These are phyloP conservation scores for Candida michaelii DNA, from an alignment of 805 yeast species.

Conservation along the genomic window DNA sequence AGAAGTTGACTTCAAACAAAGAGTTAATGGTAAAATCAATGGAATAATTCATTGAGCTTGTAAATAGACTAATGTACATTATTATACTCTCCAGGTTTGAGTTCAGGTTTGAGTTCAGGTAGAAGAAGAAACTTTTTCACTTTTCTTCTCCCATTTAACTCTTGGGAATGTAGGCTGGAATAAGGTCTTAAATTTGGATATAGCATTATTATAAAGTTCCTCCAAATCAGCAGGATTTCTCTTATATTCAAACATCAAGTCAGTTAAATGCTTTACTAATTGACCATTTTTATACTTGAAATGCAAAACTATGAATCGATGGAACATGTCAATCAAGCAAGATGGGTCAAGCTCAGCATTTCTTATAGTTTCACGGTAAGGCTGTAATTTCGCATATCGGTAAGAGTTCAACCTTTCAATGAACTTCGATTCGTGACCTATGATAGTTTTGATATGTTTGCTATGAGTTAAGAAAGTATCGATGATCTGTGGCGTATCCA, in stretches of 20 bases:
- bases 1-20: conserved; percentile 48
- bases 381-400: neutral
- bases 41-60: conserved; percentile 7
- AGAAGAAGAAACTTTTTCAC: no score
- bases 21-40: conserved; percentile 1
- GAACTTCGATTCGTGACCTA: conserved; percentile 12
- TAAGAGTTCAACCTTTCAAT: neutral
- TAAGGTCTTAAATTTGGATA: conserved; percentile 3
- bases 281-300: conserved; percentile 5
- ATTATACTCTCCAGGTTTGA: neutral
- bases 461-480: conserved; percentile 9
- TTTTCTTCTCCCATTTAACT: neutral
- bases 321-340: conserved; percentile 8
- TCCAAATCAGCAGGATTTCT: conserved; percentile 4
- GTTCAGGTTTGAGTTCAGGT: no score
- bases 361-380: neutral
- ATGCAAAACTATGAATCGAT: conserved; percentile 9
- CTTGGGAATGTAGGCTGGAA: conserved; percentile 1
- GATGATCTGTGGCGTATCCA: conserved; percentile 9
- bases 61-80: neutral
- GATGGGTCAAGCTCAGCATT: neutral
- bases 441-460: conserved; percentile 14
- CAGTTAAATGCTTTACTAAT: conserved; percentile 5
- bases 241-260: conserved; percentile 7
- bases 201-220: conserved; percentile 5